Evolutionary conservation across 352 stramenopile species (phyloP), one percentile per base, ranked within the genome.

Genomic region (Aphanomyces stellatus): DNA sequence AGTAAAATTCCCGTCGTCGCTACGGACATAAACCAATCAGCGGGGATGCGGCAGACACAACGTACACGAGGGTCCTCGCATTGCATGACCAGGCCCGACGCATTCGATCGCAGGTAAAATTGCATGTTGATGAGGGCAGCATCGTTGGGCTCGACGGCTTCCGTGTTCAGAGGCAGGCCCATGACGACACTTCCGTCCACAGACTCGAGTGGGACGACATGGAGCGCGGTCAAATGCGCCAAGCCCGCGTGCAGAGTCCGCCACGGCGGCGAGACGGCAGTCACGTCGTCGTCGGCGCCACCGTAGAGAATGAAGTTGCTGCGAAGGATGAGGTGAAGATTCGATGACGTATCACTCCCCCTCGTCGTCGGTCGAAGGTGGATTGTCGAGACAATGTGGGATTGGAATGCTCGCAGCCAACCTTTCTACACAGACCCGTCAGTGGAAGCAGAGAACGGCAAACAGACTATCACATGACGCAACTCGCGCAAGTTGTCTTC

Each of bases 131-230:
- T 13, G 11, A 13, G 13, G 25, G 30, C 30, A 24, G 25, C 8
- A 2, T 70, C 64, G 27, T 24, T 25, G 5, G 42, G 51, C 4
- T 27, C 27, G 5, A 25, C 19, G 13, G 33, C n/a, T 6, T 66
- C 33, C 25, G 33, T 27, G 22, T 40, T 65, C 17, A 85, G 70
- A 24, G 77, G 75, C 59, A 73, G 80, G 3, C 77, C 77, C 11
- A 75, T 51, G 7, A 84, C 61, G 35, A 79, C 49, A 11, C 70
- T 67, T 53, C 72, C 63, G 35, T 84, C 71, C 7, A 84, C 68
- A 3, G 75, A 77, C 5, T 59, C 31, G 30, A 80, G 40, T 11
- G 71, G 68, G 27, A 80, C 75, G n/a, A 78, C 53, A 35, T 81
- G 73, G 8, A 73, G 33, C 15, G 75, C 65, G 27, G 62, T 25